Evolutionary conservation across 169 alveolate species (phyloP), one percentile per base, ranked within the genome.

Genomic region (Babesia bigemina): DNA sequence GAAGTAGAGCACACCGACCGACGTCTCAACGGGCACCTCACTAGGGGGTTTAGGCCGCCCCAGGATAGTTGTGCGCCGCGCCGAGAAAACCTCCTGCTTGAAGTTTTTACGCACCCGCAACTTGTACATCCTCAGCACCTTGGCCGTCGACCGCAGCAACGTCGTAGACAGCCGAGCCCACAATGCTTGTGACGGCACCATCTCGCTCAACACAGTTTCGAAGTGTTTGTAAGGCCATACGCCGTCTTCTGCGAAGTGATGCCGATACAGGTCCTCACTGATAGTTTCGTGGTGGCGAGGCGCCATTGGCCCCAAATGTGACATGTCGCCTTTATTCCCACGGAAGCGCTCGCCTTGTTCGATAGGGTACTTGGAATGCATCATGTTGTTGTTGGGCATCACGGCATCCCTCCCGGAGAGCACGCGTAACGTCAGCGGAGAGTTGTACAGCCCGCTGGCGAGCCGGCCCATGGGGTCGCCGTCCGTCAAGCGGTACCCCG

Each of bases 121-220:
- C 53, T 58, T 65, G 48, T 83, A 83, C 70, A 83, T 11, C 4
- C 86, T 19, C 13, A 52, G 70, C 22, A 83, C 66, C 63, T 83
- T 83, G 21, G 86, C 75, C 9, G 90, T 83, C 8, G 90, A 63
- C 13, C 70, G 48, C 39, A 83, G n/a, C 70, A 83, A 63, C 12
- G 84, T 83, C 33, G 90, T 75, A 2, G 90, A 83, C 7, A 83
- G 75, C 19, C 86, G 59, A 2, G 90, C 90, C 90, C 90, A 83
- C 9, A 75, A 67, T 13, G 82, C 86, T 69, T 83, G 90, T 10
- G 66, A 67, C 16, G 36, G 24, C 6, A 86, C 33, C 66, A 83
- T 39, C 2, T 75, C n/a, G 28, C 77, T 70, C 55, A 74, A 7
- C 0, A 83, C 77, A 65, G 52, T 26, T 55, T 83, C 90, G 42